phyloP scores from a whole-genome alignment of 345 rosid genomes.

The Cardamine chenopodiifolia region DNA sequence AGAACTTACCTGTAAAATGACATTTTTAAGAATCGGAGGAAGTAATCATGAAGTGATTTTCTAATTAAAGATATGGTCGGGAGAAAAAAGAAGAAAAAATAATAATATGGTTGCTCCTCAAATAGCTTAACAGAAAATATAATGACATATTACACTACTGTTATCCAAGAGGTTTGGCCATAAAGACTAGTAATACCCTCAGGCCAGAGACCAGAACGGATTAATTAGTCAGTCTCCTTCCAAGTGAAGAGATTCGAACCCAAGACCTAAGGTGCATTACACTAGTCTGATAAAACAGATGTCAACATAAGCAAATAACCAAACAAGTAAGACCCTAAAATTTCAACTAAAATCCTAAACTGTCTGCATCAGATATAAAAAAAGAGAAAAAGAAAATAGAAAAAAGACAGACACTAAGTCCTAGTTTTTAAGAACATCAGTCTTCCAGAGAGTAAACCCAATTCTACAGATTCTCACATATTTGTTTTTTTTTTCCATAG shows the following conservation, averaged over 20 bases:
- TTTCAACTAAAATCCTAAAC: constrained; percentile 26
- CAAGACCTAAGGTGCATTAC: constrained; percentile 23
- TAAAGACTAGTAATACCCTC: not conserved
- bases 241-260: not conserved
- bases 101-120: constrained; percentile 2
- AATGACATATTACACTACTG: not conserved
- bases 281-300: constrained; percentile 30
- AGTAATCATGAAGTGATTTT: not conserved
- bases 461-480: constrained; percentile 27
- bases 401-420: constrained; percentile 28
- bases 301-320: constrained; percentile 30
- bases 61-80: no score
- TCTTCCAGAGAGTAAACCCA: constrained; percentile 25
- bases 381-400: not conserved
- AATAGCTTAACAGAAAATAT: not conserved
- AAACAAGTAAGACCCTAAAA: constrained; percentile 29
- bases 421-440: constrained; percentile 26
- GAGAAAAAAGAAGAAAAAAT: not conserved
- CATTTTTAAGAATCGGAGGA: no score
- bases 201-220: not conserved
- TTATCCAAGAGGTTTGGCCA: not conserved
- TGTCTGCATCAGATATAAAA: constrained; percentile 17
- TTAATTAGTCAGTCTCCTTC: not conserved
- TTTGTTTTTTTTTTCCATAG: not conserved
- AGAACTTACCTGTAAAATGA: no score